These are phyloP conservation scores for Castanopsis chinensis DNA, from an alignment of 306 rosid genomes.

Conservation along the genomic window DNA sequence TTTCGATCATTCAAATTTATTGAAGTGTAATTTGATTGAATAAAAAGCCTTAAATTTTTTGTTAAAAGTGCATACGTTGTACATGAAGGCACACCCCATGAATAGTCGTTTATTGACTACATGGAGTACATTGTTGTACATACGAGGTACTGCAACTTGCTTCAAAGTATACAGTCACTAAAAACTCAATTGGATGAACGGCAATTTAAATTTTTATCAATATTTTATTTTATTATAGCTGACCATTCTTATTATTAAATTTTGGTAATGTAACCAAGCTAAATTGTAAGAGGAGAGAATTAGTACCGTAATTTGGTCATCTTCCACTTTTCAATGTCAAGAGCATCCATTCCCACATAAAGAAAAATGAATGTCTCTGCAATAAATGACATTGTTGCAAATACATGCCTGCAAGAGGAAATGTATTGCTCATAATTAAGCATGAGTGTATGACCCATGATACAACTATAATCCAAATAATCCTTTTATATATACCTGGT, in stretches of 20 bases:
- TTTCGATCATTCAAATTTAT: neutral
- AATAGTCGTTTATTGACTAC: neutral
- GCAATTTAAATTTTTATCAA: neutral
- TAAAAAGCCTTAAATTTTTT: neutral
- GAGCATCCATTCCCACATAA: slow-evolving; percentile 94
- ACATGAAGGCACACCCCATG: neutral
- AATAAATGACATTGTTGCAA: slow-evolving; percentile 83
- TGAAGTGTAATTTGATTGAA: neutral
- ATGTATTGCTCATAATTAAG: neutral
- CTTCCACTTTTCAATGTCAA: slow-evolving; percentile 87
- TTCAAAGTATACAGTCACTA: neutral
- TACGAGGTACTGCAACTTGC: neutral
- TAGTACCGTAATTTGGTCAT: slow-evolving; percentile 67
- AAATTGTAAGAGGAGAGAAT: slow-evolving; percentile 2
- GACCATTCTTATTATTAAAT: neutral
- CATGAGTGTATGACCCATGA: neutral
- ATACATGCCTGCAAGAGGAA: slow-evolving; percentile 57
- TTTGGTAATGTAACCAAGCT: neutral
- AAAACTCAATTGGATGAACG: neutral
- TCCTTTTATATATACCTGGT: slow-evolving; percentile 51
- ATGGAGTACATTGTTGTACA: neutral
- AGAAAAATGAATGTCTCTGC: slow-evolving; percentile 92
- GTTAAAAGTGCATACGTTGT: neutral
- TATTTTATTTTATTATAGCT: neutral
- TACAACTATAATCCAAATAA: slow-evolving; percentile 8